phyloP scores from a whole-genome alignment of 2,329 filamentous ascomycete species.

The Huntiella savannae region DNA sequence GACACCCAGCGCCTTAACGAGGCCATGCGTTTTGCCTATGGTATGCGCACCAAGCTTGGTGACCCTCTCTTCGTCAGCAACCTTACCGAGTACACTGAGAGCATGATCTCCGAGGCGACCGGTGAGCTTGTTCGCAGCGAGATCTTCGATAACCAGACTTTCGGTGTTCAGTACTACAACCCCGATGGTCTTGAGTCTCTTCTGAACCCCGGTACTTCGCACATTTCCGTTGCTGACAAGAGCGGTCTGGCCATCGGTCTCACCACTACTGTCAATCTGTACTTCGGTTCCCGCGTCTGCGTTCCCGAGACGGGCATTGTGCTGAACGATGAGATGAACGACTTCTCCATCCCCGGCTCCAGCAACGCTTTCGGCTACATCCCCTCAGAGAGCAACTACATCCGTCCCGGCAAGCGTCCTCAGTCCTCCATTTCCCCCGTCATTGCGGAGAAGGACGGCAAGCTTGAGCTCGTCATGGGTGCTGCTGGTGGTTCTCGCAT shows the following conservation, averaged over 20 bases:
- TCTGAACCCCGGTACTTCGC: constrained; percentile 48
- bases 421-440: constrained; percentile 59
- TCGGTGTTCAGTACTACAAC: constrained; percentile 25
- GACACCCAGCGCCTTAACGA: constrained; percentile 69
- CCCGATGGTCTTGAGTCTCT: constrained; percentile 27
- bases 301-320: constrained; percentile 69
- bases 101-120: constrained; percentile 41
- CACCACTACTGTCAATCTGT: constrained; percentile 64
- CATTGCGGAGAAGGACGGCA: constrained; percentile 55
- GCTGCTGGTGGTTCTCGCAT: constrained; percentile 71
- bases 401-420: constrained; percentile 56
- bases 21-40: constrained; percentile 67
- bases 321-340: constrained; percentile 53
- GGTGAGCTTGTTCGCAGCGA: constrained; percentile 33
- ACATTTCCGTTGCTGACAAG: constrained; percentile 47
- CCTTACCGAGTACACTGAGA: constrained; percentile 41
- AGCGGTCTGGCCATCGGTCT: constrained; percentile 55
- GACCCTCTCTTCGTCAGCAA: constrained; percentile 52
- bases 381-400: constrained; percentile 60
- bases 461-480: constrained; percentile 53
- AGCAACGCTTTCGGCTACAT: constrained; percentile 72
- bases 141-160: constrained; percentile 23
- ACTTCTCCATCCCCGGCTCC: constrained; percentile 67
- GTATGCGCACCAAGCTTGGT: constrained; percentile 50
- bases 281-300: constrained; percentile 59